A percentile compares a stretch with the other conserved stretches of the same genome.
These are phyloP conservation scores for Xylaria nigripes DNA, from an alignment of 495 filamentous ascomycete species.

Conservation along the genomic window DNA sequence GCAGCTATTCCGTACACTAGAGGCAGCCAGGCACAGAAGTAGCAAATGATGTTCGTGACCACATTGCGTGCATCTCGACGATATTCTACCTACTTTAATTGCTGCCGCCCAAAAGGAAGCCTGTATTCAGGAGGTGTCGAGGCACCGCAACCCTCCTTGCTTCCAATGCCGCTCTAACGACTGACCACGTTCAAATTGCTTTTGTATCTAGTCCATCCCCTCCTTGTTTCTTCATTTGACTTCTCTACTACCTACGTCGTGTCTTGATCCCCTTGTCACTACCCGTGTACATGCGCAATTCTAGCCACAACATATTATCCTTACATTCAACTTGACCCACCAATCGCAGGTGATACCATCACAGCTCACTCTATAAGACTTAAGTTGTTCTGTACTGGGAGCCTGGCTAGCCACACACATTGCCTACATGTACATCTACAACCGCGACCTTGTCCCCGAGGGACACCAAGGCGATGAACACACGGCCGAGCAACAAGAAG, in stretches of 20 bases:
- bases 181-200: not conserved
- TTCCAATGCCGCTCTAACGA: not conserved
- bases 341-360: not conserved
- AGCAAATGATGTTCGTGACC: constrained; percentile 7
- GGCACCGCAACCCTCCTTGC: not conserved
- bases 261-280: not conserved
- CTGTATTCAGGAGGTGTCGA: not conserved
- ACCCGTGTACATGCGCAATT: not conserved
- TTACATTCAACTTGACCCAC: not conserved
- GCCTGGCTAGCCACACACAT: not conserved
- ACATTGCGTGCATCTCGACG: constrained; percentile 4
- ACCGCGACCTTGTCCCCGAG: not conserved
- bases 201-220: not conserved
- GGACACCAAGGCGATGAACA: not conserved
- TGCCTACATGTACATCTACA: constrained; percentile 6
- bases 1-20: too few relatives aligned
- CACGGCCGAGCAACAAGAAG: not conserved
- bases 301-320: not conserved
- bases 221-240: not conserved
- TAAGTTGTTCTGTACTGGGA: not conserved
- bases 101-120: not conserved
- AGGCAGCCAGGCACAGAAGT: not conserved
- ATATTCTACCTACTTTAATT: not conserved
- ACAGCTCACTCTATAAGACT: not conserved
- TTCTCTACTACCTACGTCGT: not conserved